Evolutionary conservation across 768 basidiomycete genomes (phyloP).

Genomic region (Serpula lacrymans): DNA sequence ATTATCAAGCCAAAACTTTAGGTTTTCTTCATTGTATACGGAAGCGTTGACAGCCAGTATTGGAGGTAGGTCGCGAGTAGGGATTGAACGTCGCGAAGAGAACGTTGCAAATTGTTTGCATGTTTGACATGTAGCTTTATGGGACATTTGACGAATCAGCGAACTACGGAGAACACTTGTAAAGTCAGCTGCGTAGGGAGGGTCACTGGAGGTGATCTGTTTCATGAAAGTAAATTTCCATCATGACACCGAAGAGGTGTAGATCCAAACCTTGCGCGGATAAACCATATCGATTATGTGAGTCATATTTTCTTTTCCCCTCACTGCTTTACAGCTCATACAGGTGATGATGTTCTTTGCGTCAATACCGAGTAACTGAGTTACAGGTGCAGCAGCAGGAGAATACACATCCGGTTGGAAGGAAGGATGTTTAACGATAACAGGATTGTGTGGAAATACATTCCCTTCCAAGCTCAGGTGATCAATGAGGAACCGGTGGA

Average conservation of each 20-base stretch:
- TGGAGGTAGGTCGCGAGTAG: constrained; percentile 69
- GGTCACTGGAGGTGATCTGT: constrained; percentile 36
- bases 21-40: constrained; percentile 70
- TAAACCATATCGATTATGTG: constrained; percentile 87
- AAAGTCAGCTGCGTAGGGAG: constrained; percentile 48
- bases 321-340: constrained; percentile 62
- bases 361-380: constrained; percentile 81
- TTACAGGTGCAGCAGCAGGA: constrained; percentile 67
- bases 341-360: constrained; percentile 76
- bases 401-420: constrained; percentile 20
- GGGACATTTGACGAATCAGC: constrained; percentile 73
- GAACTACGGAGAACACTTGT: constrained; percentile 68
- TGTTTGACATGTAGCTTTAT: constrained; percentile 81
- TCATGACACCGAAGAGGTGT: neutral
- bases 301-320: constrained; percentile 73
- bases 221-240: constrained; percentile 2
- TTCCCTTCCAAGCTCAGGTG: constrained; percentile 76
- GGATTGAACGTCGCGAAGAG: constrained; percentile 62
- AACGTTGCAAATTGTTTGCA: constrained; percentile 81
- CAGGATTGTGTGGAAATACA: constrained; percentile 55
- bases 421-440: constrained; percentile 36
- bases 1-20: constrained; percentile 73
- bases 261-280: constrained; percentile 65
- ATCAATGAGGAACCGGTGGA: constrained; percentile 92
- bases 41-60: constrained; percentile 85